A percentile compares a stretch with the other conserved stretches of the same genome.
Conservation (phyloP, 1,284 basidiomycete species). For the Fomitopsis palustris region DNA sequence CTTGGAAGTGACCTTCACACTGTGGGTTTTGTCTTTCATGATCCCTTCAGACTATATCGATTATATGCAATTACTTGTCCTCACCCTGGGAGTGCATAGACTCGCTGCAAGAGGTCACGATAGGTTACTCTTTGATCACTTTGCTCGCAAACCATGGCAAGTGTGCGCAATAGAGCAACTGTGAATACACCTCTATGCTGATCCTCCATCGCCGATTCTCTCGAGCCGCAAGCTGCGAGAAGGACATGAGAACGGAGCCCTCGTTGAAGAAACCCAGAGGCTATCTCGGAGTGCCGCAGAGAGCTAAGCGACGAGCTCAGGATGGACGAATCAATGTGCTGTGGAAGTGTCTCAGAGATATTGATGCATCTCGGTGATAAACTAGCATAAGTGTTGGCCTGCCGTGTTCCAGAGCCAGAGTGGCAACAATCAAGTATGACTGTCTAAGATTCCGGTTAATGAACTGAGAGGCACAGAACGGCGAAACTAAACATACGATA, state of each 20-base stretch:
- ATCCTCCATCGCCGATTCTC: not conserved
- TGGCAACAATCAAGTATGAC: slow-evolving; percentile 4
- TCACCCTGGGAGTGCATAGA: not conserved
- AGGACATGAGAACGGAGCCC: slow-evolving; percentile 2
- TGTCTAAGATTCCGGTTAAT: not conserved
- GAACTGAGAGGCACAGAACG: not conserved
- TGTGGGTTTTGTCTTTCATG: not conserved
- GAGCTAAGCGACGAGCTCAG: not conserved
- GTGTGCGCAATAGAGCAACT: not conserved
- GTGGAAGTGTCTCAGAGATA: not conserved
- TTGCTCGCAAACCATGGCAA: not conserved
- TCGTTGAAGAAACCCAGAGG: not conserved
- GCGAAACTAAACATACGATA: not conserved
- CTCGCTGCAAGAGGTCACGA: not conserved
- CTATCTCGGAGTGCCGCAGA: not conserved
- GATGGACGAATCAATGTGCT: not conserved
- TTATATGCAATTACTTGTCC: not conserved
- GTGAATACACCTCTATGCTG: not conserved
- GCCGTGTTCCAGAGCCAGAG: not conserved
- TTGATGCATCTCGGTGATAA: not conserved
- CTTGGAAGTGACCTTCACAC: slow-evolving; percentile 2
- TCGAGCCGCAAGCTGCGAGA: slow-evolving; percentile 1
- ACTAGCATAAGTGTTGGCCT: not conserved
- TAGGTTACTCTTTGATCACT: not conserved
- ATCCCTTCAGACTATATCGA: not conserved